phyloP scores from a whole-genome alignment of 2,329 filamentous ascomycete genomes.

The Microcera coccophila region DNA sequence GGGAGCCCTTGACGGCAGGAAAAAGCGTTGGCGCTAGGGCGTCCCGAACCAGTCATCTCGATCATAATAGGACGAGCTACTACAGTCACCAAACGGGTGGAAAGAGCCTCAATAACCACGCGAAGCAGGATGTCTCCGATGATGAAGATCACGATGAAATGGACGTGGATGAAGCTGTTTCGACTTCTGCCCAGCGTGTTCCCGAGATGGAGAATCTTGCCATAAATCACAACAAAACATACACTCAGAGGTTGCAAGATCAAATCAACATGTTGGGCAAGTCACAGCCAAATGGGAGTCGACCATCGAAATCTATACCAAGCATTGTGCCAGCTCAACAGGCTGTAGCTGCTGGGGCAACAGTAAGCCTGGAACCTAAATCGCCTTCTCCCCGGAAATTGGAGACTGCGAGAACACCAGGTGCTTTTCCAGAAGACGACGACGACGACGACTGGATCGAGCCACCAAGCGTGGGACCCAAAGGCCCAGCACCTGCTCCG shows the following conservation, averaged over 20 bases:
- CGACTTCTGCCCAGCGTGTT: slow-evolving; percentile 25
- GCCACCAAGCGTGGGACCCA: slow-evolving; percentile 39
- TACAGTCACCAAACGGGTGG: slow-evolving; percentile 70
- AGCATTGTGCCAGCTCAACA: slow-evolving; percentile 35
- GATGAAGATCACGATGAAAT: slow-evolving; percentile 50
- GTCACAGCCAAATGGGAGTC: slow-evolving; percentile 46
- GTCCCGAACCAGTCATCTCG: slow-evolving; percentile 75
- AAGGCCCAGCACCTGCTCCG: slow-evolving; percentile 25
- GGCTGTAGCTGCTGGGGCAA: slow-evolving; percentile 21
- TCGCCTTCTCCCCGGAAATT: slow-evolving; percentile 28
- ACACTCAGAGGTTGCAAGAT: slow-evolving; percentile 89
- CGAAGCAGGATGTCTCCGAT: slow-evolving; percentile 42
- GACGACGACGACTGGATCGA: slow-evolving; percentile 61
- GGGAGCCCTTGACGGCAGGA: slow-evolving; percentile 80
- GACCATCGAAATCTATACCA: slow-evolving; percentile 47
- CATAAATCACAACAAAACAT: slow-evolving; percentile 70
- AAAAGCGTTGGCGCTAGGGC: slow-evolving; percentile 73
- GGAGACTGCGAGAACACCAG: slow-evolving; percentile 47
- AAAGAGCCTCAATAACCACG: slow-evolving; percentile 59
- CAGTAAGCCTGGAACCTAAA: slow-evolving; percentile 27
- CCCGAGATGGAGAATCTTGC: slow-evolving; percentile 45
- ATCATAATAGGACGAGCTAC: slow-evolving; percentile 68
- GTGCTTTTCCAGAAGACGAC: slow-evolving; percentile 57
- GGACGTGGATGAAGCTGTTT: slow-evolving; percentile 47
- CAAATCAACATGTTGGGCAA: slow-evolving; percentile 75